A percentile compares a stretch with the other conserved stretches of the same genome.
Evolutionary conservation across 768 basidiomycete species (phyloP).

Genomic region (Sistotremastrum niveocremeum): DNA sequence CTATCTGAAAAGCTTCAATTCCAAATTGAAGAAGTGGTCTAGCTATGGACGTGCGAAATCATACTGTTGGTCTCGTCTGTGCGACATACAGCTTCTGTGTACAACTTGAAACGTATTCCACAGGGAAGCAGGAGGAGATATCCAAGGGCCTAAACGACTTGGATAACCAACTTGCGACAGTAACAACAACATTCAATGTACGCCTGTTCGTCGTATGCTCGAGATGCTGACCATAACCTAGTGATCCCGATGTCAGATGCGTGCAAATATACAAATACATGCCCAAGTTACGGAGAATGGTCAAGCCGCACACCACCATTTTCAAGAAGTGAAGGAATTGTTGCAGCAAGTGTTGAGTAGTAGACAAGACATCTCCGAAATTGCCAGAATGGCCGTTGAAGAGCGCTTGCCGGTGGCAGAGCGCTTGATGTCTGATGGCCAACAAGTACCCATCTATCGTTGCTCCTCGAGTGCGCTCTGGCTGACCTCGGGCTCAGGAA

Average conservation of each 20-base stretch:
- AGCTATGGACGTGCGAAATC: slow-evolving; percentile 23
- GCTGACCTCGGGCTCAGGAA: slow-evolving; percentile 1
- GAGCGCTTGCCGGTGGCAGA: slow-evolving; percentile 28
- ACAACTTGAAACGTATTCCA: not conserved
- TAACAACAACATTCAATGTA: slow-evolving; percentile 32
- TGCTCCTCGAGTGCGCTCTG: not conserved
- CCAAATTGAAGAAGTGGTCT: slow-evolving; percentile 26
- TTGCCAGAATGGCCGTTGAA: slow-evolving; percentile 22
- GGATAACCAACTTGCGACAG: slow-evolving; percentile 26
- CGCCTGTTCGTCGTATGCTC: slow-evolving; percentile 1
- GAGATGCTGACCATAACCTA: slow-evolving; percentile 20
- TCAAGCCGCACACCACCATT: not conserved
- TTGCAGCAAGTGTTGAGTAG: slow-evolving; percentile 26
- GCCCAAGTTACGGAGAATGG: not conserved
- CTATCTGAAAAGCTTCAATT: slow-evolving; percentile 27
- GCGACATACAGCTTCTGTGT: not conserved
- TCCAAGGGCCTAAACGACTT: slow-evolving; percentile 32
- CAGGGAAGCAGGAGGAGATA: slow-evolving; percentile 35
- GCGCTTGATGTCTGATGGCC: slow-evolving; percentile 39
- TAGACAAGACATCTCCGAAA: slow-evolving; percentile 14
- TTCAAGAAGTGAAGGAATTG: slow-evolving; percentile 18
- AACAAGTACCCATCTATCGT: slow-evolving; percentile 23
- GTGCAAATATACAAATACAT: not conserved
- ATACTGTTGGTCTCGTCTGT: slow-evolving; percentile 21
- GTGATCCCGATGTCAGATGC: slow-evolving; percentile 10